Evolutionary conservation across 805 yeast genomes (phyloP).

Genomic region (Candida patagonica): DNA sequence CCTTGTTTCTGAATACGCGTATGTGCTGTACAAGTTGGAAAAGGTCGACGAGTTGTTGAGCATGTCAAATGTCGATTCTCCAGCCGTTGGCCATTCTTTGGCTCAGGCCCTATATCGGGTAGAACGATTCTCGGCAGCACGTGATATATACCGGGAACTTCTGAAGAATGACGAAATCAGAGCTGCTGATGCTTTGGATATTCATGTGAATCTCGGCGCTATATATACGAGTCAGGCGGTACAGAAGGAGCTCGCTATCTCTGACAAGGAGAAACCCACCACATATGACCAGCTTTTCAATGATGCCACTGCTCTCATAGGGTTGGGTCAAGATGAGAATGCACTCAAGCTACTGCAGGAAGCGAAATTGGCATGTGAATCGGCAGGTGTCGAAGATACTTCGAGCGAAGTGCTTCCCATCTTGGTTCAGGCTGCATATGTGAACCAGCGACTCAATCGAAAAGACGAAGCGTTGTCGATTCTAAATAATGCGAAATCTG

Average conservation of each 20-base stretch:
- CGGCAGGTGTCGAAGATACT: constrained; percentile 38
- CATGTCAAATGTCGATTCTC: constrained; percentile 1
- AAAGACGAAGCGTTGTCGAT: constrained; percentile 31
- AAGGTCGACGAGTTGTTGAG: constrained; percentile 27
- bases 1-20: constrained; percentile 19
- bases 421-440: constrained; percentile 49
- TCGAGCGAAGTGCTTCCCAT: constrained; percentile 48
- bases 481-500: constrained; percentile 28
- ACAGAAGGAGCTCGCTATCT: background rate
- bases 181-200: constrained; percentile 41
- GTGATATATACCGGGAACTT: constrained; percentile 35
- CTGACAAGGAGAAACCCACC: background rate
- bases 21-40: constrained; percentile 52
- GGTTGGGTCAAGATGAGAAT: constrained; percentile 30
- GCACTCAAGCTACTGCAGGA: constrained; percentile 38
- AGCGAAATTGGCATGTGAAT: constrained; percentile 37
- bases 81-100: constrained; percentile 39
- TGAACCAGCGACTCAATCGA: constrained; percentile 34
- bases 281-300: constrained; percentile 57
- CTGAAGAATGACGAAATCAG: constrained; percentile 21
- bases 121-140: constrained; percentile 37
- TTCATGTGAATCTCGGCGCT: constrained; percentile 37
- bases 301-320: constrained; percentile 42
- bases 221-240: constrained; percentile 1
- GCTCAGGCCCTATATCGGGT: constrained; percentile 47